Base-by-base conservation (phyloP, 2,329 filamentous ascomycete genomes). In the Neonectria sp. region DNA sequence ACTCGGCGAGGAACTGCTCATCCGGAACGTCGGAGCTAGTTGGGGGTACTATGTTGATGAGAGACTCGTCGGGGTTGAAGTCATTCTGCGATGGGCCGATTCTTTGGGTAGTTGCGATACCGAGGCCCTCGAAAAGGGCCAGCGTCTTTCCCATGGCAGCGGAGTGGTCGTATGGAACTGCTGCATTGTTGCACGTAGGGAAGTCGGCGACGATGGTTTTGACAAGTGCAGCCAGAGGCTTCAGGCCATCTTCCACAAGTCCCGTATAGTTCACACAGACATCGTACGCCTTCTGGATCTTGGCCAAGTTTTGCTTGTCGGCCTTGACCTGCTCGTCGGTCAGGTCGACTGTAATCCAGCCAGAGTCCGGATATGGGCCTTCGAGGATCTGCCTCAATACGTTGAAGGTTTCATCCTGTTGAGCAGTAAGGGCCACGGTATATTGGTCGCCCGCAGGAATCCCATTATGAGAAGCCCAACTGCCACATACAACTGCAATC, bases 291-390 rank as follows among this genome's bases (percentile, higher is more conserved):
- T 85, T 80, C 77, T 91, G 88, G 75, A 94, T 81, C 78, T 91
- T 91, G 67, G 88, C 80, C 73, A 93, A 93, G 75, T 92, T 94
- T 31, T 86, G 78, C 72, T 88, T 83, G 65, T 91, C 89, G 1
- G 82, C 67, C 9, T 51, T 81, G 3, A 82, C 84, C 51, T 83
- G 82, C 17, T 81, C 75, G 2, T 77, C 57, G 3, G 65, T 65
- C 17, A 71, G 37, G 60, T 60, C 56, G 29, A 69, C 58, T 0
- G 58, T 67, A 58, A 68, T 64, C 63, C 63, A 70, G 25, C 63
- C 51, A 3, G 59, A 48, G 8, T 69, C 64, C 9, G 56, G 88
- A 66, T 90, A 91, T 43, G 86, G 85, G 72, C 86, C 85, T 40
- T 72, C 65, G 4, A 72, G 53, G 6, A 72, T 71, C 1, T 60